Evolutionary conservation across 2,329 filamentous ascomycete species (phyloP).

Genomic region (Neofusicoccum laricinum): DNA sequence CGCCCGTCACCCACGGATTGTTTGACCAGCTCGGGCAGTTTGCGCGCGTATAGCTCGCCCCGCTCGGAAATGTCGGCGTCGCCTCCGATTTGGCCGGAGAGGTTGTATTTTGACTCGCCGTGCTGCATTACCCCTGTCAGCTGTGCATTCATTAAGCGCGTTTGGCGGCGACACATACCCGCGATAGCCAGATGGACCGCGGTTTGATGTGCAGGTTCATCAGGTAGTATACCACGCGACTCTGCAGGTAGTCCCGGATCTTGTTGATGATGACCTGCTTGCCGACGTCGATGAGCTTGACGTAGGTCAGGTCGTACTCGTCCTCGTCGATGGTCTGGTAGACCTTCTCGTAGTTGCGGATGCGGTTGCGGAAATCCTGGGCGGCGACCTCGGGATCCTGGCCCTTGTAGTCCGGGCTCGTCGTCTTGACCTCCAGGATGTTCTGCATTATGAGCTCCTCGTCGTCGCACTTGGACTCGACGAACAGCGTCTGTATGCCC

Average conservation of each 20-base stretch:
- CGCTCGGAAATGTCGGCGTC: slow-evolving; percentile 83
- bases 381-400: slow-evolving; percentile 92
- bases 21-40: slow-evolving; percentile 78
- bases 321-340: slow-evolving; percentile 92
- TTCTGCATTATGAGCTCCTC: slow-evolving; percentile 97
- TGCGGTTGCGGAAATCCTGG: slow-evolving; percentile 87
- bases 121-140: slow-evolving; percentile 57
- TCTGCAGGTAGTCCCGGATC: slow-evolving; percentile 95
- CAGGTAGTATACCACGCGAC: slow-evolving; percentile 93
- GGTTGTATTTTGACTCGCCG: slow-evolving; percentile 90
- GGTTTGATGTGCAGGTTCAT: slow-evolving; percentile 99
- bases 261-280: slow-evolving; percentile 97
- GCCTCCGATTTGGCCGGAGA: slow-evolving; percentile 86
- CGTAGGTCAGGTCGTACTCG: slow-evolving; percentile 84
- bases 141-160: neutral
- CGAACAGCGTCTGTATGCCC: slow-evolving; percentile 86
- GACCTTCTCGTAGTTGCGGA: slow-evolving; percentile 94
- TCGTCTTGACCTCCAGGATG: slow-evolving; percentile 95
- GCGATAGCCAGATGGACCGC: slow-evolving; percentile 91
- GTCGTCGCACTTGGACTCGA: slow-evolving; percentile 95
- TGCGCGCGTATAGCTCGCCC: slow-evolving; percentile 81
- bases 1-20: slow-evolving; percentile 77
- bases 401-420: slow-evolving; percentile 88
- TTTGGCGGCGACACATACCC: slow-evolving; percentile 56
- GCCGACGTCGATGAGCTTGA: slow-evolving; percentile 96